Percentiles rank a stretch among this genome's conserved stretches.
Evolutionary conservation across 129 eudicot species (phyloP).

Genomic region (Centella asiatica): DNA sequence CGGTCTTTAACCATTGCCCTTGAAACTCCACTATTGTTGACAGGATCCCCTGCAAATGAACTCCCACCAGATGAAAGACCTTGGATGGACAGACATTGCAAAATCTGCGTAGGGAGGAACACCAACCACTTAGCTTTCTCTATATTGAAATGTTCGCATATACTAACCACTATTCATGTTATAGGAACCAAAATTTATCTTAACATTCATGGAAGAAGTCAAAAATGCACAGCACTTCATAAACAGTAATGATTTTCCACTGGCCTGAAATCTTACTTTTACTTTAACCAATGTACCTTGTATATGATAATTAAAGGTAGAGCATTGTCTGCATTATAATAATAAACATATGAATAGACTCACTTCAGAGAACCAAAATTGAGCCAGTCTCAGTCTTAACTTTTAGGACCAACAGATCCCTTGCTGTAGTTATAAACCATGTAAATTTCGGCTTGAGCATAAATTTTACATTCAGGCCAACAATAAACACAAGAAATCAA

Average conservation of each 20-base stretch:
- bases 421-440: neutral
- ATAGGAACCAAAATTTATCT: too few relatives aligned
- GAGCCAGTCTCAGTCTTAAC: neutral
- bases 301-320: neutral
- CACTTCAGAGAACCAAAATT: neutral
- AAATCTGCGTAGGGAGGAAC: constrained; percentile 21
- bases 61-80: constrained; percentile 31
- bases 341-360: neutral
- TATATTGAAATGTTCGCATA: neutral
- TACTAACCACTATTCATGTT: neutral
- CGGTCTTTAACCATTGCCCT: constrained; percentile 68
- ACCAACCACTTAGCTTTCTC: neutral
- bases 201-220: too few relatives aligned
- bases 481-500: neutral
- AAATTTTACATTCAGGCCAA: neutral
- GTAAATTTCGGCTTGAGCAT: neutral
- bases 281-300: neutral
- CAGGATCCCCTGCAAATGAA: constrained; percentile 26
- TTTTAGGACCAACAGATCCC: too few relatives aligned
- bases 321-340: neutral
- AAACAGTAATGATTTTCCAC: too few relatives aligned
- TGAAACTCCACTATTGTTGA: constrained; percentile 41
- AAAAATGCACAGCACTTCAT: neutral
- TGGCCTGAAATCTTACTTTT: neutral
- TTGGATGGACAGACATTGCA: constrained; percentile 63